These are phyloP conservation scores for Calonectria leucothoes DNA, from an alignment of 2,329 filamentous ascomycete species.

Conservation along the genomic window DNA sequence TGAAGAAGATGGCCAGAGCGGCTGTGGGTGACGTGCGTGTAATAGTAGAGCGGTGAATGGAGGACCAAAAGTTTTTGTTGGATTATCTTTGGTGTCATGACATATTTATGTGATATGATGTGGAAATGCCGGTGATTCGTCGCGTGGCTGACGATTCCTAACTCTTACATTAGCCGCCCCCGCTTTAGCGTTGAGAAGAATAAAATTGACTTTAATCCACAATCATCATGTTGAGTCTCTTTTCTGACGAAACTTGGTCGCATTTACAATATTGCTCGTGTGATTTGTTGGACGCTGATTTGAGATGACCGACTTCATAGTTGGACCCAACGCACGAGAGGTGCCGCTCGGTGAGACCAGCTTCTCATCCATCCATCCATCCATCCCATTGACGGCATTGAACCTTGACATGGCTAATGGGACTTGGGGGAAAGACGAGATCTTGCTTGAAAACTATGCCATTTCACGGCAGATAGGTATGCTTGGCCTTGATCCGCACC, in stretches of 20 bases:
- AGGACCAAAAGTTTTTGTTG: constrained; percentile 5
- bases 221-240: background rate
- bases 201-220: background rate
- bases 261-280: background rate
- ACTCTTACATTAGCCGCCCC: constrained; percentile 6
- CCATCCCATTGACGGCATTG: background rate
- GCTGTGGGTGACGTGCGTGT: constrained; percentile 73
- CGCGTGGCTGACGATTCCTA: constrained; percentile 4
- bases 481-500: background rate
- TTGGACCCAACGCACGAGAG: background rate
- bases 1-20: constrained; percentile 88
- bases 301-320: background rate
- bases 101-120: constrained; percentile 8
- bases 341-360: background rate
- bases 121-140: constrained; percentile 5
- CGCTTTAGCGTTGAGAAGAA: background rate
- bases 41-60: constrained; percentile 56
- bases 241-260: background rate
- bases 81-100: background rate
- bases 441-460: background rate
- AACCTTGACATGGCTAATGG: background rate
- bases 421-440: background rate
- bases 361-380: background rate
- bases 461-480: constrained; percentile 2
- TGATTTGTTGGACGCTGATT: background rate